Base-by-base conservation (phyloP, 768 basidiomycete species). In the Cystobasidiopsis lactophilus region DNA sequence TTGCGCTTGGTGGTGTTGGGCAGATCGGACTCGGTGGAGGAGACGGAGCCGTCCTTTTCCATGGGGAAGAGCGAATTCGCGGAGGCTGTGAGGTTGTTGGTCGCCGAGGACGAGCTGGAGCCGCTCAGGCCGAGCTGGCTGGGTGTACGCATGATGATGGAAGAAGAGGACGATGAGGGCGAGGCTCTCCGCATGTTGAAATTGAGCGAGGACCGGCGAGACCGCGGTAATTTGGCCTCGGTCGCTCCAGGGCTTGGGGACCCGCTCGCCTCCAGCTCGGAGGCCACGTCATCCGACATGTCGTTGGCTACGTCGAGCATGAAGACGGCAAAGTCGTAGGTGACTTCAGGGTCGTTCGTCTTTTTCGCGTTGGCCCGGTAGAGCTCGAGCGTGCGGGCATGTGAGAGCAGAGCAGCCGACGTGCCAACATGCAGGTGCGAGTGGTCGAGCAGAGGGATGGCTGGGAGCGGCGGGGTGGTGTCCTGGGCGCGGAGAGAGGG, bases 321-420 rank as follows among this genome's bases (percentile, higher is more conserved):
- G 73, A 96, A 95, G 9, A 89, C 85, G 38, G 91, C 85, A 60
- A 98, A 95, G 66, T 98, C 93, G 71, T 88, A 96, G 65, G 91
- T 89, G 52, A 95, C 71, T 62, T 95, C 85, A 0, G 91, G 89
- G 66, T 96, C 86, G 69, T 93, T 86, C 0, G 89, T 93, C 70
- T 96, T 96, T 71, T 91, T 93, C 30, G 91, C 93, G 67, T 98
- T 98, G 40, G 80, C 78, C 44, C 93, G 82, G 71, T 98, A 98
- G 57, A 93, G 78, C 67, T 95, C 88, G 55, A 98, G 78, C 2
- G 93, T 96, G 54, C 83, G 83, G 67, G 89, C 86, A 66, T 95
- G 83, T 0, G 85, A 88, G 59, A 95, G 79, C 13, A 96, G 76
- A 5, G 86, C 78, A 3, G 89, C 93, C 60, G 86, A 79, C 44